These are phyloP conservation scores for Scutellaria barbata DNA, from an alignment of 257 asterid species.

Conservation along the genomic window DNA sequence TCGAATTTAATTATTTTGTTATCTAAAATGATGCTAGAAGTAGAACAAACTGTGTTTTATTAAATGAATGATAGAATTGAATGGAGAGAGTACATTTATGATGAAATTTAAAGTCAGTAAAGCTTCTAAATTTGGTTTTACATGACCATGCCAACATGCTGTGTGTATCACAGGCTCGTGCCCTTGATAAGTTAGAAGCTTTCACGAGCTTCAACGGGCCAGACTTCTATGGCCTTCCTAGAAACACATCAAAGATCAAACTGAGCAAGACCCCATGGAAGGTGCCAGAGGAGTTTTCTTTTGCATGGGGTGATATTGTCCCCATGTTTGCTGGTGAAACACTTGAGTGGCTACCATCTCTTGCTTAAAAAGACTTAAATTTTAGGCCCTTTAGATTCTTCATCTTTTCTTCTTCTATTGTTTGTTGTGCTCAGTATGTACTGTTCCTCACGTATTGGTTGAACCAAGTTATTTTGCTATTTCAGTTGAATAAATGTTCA, in stretches of 20 bases:
- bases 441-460: too few species aligned
- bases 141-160: too few species aligned
- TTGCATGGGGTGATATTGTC: constrained; percentile 63
- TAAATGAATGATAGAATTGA: too few species aligned
- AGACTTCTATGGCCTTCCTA: constrained; percentile 83
- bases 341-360: constrained; percentile 75
- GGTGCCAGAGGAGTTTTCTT: constrained; percentile 74
- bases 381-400: too few species aligned
- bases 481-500: too few species aligned
- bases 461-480: too few species aligned
- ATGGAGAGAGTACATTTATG: background rate
- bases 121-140: background rate
- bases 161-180: constrained; percentile 56
- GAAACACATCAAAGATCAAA: constrained; percentile 69
- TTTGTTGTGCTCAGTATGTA: too few species aligned
- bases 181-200: constrained; percentile 88
- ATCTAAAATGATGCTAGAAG: too few species aligned
- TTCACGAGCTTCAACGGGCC: constrained; percentile 97
- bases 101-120: background rate
- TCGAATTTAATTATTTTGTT: background rate
- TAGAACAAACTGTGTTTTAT: too few species aligned
- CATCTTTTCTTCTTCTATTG: too few species aligned
- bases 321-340: constrained; percentile 92
- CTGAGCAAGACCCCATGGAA: constrained; percentile 74
- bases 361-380: constrained; percentile 26